Conservation (phyloP, 2,329 filamentous ascomycete genomes). For the Fusarium papillatum region DNA sequence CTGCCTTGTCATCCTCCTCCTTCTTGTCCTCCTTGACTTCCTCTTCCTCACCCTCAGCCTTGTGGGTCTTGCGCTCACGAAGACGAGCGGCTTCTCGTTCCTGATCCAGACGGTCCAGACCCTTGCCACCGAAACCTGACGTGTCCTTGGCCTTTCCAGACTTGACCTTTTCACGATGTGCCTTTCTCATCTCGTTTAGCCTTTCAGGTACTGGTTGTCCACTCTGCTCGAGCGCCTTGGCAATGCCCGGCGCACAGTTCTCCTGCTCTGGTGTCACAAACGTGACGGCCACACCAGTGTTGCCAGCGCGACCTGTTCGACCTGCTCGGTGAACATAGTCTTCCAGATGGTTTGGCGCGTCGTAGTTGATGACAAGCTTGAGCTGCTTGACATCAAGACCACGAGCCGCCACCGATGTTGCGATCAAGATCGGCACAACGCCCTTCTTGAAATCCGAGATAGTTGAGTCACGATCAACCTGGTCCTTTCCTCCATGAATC, state of each 20-base stretch:
- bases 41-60: constrained; percentile 87
- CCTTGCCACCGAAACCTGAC: constrained; percentile 95
- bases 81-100: constrained; percentile 90
- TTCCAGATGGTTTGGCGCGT: constrained; percentile 93
- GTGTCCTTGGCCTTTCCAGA: constrained; percentile 90
- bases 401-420: constrained; percentile 94
- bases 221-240: constrained; percentile 93
- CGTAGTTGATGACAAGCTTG: constrained; percentile 96
- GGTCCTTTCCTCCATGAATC: constrained; percentile 94
- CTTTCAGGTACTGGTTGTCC: constrained; percentile 84
- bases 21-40: constrained; percentile 87
- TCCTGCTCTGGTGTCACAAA: constrained; percentile 95
- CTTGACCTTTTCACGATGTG: constrained; percentile 92
- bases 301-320: constrained; percentile 93
- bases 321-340: constrained; percentile 97
- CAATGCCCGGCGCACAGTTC: constrained; percentile 88
- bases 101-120: constrained; percentile 90
- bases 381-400: constrained; percentile 97
- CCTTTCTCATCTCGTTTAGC: constrained; percentile 74
- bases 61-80: constrained; percentile 90
- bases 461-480: constrained; percentile 92
- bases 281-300: constrained; percentile 94
- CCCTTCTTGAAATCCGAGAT: constrained; percentile 96
- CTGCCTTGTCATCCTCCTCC: constrained; percentile 76
- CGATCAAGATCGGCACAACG: constrained; percentile 89